phyloP scores from a whole-genome alignment of 805 yeast species.

The Ogataea angusta region DNA sequence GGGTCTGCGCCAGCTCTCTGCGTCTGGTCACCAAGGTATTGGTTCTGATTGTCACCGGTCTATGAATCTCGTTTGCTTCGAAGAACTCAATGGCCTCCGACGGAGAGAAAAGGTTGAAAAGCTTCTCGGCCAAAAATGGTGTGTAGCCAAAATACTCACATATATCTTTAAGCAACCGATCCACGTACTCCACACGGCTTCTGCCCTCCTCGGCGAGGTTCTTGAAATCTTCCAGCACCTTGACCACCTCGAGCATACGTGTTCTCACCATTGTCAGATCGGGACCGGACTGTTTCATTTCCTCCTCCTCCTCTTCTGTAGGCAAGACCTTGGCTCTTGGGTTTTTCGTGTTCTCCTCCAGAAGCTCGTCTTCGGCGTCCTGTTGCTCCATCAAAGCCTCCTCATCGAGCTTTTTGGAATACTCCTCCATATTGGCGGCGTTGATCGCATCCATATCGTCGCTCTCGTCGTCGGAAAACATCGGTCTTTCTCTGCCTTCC shows the following conservation, averaged over 20 bases:
- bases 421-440: slow-evolving; percentile 80
- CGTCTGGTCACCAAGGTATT: slow-evolving; percentile 93
- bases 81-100: slow-evolving; percentile 97
- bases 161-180: slow-evolving; percentile 78
- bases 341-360: slow-evolving; percentile 55
- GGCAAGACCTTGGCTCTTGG: slow-evolving; percentile 81
- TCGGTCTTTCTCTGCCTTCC: slow-evolving; percentile 57
- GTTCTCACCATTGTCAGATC: slow-evolving; percentile 84
- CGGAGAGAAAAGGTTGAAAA: slow-evolving; percentile 88
- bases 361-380: slow-evolving; percentile 59
- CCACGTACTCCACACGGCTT: slow-evolving; percentile 78
- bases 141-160: slow-evolving; percentile 93
- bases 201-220: slow-evolving; percentile 79
- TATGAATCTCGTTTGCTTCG: slow-evolving; percentile 95
- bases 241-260: slow-evolving; percentile 92
- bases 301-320: slow-evolving; percentile 59
- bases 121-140: slow-evolving; percentile 87
- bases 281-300: slow-evolving; percentile 51
- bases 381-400: slow-evolving; percentile 54
- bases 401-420: slow-evolving; percentile 64
- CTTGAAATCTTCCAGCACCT: slow-evolving; percentile 87
- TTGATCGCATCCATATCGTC: slow-evolving; percentile 68
- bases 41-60: slow-evolving; percentile 98
- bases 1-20: slow-evolving; percentile 90
- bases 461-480: slow-evolving; percentile 79